Evolutionary conservation across 768 basidiomycete species (phyloP), one percentile per base, ranked within the genome.

Genomic region (Agrocybe chaxingu): DNA sequence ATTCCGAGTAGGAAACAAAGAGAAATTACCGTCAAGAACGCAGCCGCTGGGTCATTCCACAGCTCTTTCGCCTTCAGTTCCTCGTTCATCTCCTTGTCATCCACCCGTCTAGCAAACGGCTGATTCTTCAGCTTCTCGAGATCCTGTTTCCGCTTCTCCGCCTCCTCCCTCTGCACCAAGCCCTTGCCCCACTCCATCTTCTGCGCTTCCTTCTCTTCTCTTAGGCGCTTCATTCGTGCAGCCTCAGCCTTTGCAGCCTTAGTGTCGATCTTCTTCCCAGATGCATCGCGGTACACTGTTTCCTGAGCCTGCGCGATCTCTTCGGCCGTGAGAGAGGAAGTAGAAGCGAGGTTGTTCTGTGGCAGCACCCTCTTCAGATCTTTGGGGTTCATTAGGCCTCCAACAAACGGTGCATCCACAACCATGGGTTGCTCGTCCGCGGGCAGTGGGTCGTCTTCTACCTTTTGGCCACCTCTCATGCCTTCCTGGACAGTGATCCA

Each of bases 141-240:
- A 51, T 92, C 83, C 50, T 67, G 61, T 61, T 70, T 79, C 63
- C 75, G 71, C 62, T 78, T 80, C 69, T 94, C 90, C 46, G 76
- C 71, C 52, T 94, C 89, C 18, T 90, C 87, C 52, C 84, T 73
- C 71, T 98, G 97, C 35, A 93, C 88, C 33, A 98, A 62, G 30
- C 97, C 97, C 68, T 96, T 98, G 0, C 92, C 93, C 97, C 97
- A 98, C 65, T 96, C 91, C 91, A 96, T 93, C 73, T 92, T 95
- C 64, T 80, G 73, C 44, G 88, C 88, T 62, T 96, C 92, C 62
- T 81, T 83, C 70, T 97, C 90, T 64, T 94, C 86, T 51, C 77
- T 74, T 63, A 92, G 87, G 16, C 91, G 78, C 61, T 93, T 92
- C 66, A 79, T 65, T 56, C 84, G 74, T 38, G 87, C 87, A 30